Evolutionary conservation across 805 yeast genomes (phyloP).

Genomic region (Ogataea degrootiae): DNA sequence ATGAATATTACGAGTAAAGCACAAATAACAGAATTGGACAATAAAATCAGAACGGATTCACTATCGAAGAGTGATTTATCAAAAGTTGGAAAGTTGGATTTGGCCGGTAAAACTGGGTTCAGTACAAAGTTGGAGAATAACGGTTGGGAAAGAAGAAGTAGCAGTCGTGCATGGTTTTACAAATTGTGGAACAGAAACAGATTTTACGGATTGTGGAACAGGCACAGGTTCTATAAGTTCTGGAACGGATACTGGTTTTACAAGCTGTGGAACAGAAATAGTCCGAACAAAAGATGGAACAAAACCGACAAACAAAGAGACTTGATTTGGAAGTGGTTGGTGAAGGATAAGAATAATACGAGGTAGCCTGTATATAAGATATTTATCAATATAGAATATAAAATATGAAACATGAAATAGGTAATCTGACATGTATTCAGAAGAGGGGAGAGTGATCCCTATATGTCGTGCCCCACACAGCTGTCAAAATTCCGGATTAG

Average conservation of each 20-base stretch:
- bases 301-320: constrained; percentile 32
- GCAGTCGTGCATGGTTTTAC: too few relatives aligned
- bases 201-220: background rate
- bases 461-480: too few relatives aligned
- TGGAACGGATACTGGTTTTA: background rate
- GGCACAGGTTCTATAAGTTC: background rate
- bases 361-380: too few relatives aligned
- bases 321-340: constrained; percentile 52
- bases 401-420: too few relatives aligned
- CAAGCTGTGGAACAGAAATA: background rate
- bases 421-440: background rate
- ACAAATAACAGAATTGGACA: constrained; percentile 25
- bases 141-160: too few relatives aligned
- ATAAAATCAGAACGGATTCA: constrained; percentile 13
- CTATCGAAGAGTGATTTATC: background rate
- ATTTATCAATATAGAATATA: background rate
- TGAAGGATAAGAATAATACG: constrained; percentile 34
- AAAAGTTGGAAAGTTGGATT: constrained; percentile 9
- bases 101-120: constrained; percentile 10
- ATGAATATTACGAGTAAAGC: constrained; percentile 52
- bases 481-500: too few relatives aligned
- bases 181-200: background rate
- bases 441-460: too few relatives aligned
- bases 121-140: too few relatives aligned
- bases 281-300: background rate